Evolutionary conservation across 768 basidiomycete species (phyloP), one percentile per base, ranked within the genome.

Genomic region (Dacryopinax spathularia): DNA sequence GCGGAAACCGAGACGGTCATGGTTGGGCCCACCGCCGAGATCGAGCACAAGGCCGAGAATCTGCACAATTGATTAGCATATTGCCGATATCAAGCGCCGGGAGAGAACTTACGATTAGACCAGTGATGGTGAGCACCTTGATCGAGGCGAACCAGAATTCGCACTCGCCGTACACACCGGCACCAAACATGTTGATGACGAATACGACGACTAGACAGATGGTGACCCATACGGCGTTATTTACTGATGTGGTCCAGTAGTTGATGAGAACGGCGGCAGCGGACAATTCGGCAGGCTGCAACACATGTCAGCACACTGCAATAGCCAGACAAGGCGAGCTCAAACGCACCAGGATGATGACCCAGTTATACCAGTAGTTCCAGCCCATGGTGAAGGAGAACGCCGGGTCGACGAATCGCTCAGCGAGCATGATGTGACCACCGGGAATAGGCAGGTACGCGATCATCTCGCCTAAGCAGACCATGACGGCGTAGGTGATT

Each of bases 61-160:
- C 34, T 39, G n/a, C 9, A n/a, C n/a, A 20, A 15, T 36, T 27
- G 6, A 48, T 33, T 20, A 39, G 62, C 31, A 36, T 41, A 33
- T 16, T 3, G 5, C 20, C 6, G 5, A 56, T 15, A 20, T 27
- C 5, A 27, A 3, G 48, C n/a, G n/a, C 15, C 37, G 15, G 13
- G 67, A 16, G n/a, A 56, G 41, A 56, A 34, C 63, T 70, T 65
- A 86, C 83, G 61, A 85, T 85, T 35, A 84, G 77, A 64, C 86
- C 89, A 2, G 78, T 80, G 67, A 92, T 88, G 0, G 88, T 72
- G 66, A 94, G 73, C n/a, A 95, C 88, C 74, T 94, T 94, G 77
- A 95, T 90, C 7, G 88, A 90, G 79, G 89, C 89, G 71, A 93
- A 93, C 60, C 84, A 78, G 70, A 94, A 94, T 73, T 93, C 91